Evolutionary conservation across 2,329 filamentous ascomycete species (phyloP).

Genomic region (Calcarisporium arbuscula): DNA sequence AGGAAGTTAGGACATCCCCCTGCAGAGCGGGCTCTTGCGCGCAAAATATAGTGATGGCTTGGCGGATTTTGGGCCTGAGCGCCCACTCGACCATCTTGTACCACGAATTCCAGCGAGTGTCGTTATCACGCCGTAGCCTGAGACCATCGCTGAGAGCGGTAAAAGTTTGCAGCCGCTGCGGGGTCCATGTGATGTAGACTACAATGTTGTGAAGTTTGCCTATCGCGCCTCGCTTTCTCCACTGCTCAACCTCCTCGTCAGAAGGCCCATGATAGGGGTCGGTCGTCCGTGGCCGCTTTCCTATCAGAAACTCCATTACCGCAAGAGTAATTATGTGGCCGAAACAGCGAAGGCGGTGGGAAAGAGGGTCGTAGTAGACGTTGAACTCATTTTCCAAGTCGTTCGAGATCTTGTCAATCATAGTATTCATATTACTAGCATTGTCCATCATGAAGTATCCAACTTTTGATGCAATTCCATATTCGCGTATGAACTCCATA

Average conservation of each 20-base stretch:
- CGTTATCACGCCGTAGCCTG: slow-evolving; percentile 1
- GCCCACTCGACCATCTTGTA: slow-evolving; percentile 1
- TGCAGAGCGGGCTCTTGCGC: slow-evolving; percentile 2
- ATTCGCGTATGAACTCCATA: slow-evolving; percentile 7
- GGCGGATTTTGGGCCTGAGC: no score
- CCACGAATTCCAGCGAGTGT: slow-evolving; percentile 2
- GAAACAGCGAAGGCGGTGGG: slow-evolving; percentile 6
- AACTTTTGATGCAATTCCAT: slow-evolving; percentile 6
- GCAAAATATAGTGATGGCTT: no score
- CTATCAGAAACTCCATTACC: slow-evolving; percentile 7
- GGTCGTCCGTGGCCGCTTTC: background rate
- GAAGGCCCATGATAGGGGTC: slow-evolving; percentile 1
- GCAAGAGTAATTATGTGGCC: slow-evolving; percentile 6
- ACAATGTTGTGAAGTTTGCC: slow-evolving; percentile 4
- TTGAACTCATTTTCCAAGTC: slow-evolving; percentile 6
- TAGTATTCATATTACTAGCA: slow-evolving; percentile 8
- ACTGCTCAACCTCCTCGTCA: slow-evolving; percentile 1
- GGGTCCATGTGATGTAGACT: slow-evolving; percentile 1
- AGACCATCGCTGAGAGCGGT: background rate
- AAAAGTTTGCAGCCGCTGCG: background rate
- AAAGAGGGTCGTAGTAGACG: slow-evolving; percentile 4
- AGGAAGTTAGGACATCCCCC: slow-evolving; percentile 2
- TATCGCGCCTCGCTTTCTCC: background rate
- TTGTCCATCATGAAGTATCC: slow-evolving; percentile 9
- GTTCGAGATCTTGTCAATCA: slow-evolving; percentile 5